Conservation (phyloP, 768 basidiomycete species). For the Rhodosporidiobolus sp. region DNA sequence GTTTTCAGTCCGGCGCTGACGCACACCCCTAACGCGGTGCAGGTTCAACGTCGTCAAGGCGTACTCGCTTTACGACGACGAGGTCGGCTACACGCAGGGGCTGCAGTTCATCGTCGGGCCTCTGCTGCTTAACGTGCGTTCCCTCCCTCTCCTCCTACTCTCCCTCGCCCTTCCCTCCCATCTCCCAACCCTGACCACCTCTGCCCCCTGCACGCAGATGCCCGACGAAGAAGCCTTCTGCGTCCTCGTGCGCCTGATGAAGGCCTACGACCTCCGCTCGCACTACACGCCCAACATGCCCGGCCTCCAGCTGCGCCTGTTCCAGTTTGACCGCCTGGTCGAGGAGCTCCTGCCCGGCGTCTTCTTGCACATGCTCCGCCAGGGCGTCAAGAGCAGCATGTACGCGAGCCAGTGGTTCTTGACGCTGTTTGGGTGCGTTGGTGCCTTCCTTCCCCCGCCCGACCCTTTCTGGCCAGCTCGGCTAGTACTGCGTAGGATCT, state of each 20-base stretch:
- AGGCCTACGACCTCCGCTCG: slow-evolving; percentile 90
- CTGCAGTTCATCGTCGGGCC: slow-evolving; percentile 94
- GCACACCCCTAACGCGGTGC: no score
- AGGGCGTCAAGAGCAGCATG: slow-evolving; percentile 97
- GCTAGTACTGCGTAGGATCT: no score
- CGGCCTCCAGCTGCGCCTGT: slow-evolving; percentile 82
- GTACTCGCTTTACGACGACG: slow-evolving; percentile 79
- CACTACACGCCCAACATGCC: slow-evolving; percentile 99
- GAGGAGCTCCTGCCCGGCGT: slow-evolving; percentile 90
- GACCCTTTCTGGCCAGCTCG: no score
- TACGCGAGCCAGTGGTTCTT: slow-evolving; percentile 98
- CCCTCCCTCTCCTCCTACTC: not conserved
- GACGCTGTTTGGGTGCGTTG: slow-evolving; percentile 81
- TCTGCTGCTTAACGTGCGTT: slow-evolving; percentile 74
- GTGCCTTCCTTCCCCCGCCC: slow-evolving; percentile 59
- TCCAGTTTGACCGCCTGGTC: slow-evolving; percentile 86
- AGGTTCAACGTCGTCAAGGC: slow-evolving; percentile 93
- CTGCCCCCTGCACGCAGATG: slow-evolving; percentile 63
- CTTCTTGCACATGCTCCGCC: slow-evolving; percentile 86
- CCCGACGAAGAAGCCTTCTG: slow-evolving; percentile 99
- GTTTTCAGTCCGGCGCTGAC: no score
- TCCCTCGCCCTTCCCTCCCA: no score
- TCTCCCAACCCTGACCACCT: not conserved
- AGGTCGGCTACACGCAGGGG: slow-evolving; percentile 97
- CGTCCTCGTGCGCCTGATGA: slow-evolving; percentile 88